Percentiles rank a stretch among this genome's conserved stretches.
phyloP scores from a whole-genome alignment of 2,329 filamentous ascomycete species.

The Stagonosporopsis vannaccii region DNA sequence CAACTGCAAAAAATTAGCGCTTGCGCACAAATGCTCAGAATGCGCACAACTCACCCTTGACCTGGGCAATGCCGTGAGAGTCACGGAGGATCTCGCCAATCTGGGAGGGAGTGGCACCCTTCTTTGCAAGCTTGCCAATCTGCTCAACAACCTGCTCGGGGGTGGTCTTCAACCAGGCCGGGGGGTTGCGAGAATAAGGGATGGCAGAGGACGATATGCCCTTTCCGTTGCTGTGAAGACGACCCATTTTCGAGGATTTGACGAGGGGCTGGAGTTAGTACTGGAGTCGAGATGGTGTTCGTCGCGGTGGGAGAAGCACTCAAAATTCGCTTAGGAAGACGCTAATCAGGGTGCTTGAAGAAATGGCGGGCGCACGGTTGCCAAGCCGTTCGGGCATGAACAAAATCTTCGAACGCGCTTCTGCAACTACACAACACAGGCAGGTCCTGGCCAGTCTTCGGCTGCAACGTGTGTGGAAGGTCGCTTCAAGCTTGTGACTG shows the following conservation, averaged over 20 bases:
- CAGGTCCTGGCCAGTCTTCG: background rate
- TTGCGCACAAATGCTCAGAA: background rate
- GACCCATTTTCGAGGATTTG: slow-evolving; percentile 75
- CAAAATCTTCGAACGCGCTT: slow-evolving; percentile 13
- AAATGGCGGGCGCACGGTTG: slow-evolving; percentile 14
- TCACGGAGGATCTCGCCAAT: slow-evolving; percentile 99
- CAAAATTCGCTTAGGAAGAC: slow-evolving; percentile 19
- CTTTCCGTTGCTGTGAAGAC: slow-evolving; percentile 99
- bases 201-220: slow-evolving; percentile 95
- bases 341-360: slow-evolving; percentile 8
- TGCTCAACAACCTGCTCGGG: slow-evolving; percentile 98
- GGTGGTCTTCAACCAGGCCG: slow-evolving; percentile 98
- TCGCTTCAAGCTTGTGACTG: background rate
- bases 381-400: slow-evolving; percentile 4
- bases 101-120: slow-evolving; percentile 98
- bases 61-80: slow-evolving; percentile 96
- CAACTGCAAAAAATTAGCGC: slow-evolving; percentile 50
- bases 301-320: slow-evolving; percentile 11
- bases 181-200: slow-evolving; percentile 93
- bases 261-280: slow-evolving; percentile 31
- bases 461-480: background rate
- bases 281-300: slow-evolving; percentile 16
- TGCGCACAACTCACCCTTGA: slow-evolving; percentile 75
- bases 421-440: slow-evolving; percentile 7
- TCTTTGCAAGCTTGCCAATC: slow-evolving; percentile 98